These are phyloP conservation scores for Phytophthora foliorum DNA, from an alignment of 352 stramenopile genomes.

Conservation along the genomic window DNA sequence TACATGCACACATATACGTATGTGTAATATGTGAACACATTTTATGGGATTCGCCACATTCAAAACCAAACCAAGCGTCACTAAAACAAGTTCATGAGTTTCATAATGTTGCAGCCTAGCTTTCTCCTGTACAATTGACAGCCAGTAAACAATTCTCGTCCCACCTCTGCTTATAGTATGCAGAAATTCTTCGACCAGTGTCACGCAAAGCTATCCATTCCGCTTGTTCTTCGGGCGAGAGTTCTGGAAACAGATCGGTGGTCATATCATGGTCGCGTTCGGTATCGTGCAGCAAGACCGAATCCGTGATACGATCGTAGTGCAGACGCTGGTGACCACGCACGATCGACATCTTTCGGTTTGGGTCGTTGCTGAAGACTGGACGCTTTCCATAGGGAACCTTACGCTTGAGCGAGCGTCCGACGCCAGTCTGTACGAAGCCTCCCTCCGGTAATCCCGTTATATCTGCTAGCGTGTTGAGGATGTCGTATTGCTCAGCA, in stretches of 20 bases:
- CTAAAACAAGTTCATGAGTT: too few relatives aligned
- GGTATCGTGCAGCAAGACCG: conserved; percentile 54
- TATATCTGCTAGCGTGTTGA: conserved; percentile 74
- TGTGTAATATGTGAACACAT: too few relatives aligned
- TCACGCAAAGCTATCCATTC: conserved; percentile 43
- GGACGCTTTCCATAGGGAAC: conserved; percentile 30
- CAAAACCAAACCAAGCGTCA: too few relatives aligned
- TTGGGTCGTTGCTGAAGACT: conserved; percentile 66
- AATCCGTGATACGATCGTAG: conserved; percentile 45
- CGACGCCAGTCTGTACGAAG: conserved; percentile 62
- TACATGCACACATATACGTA: too few relatives aligned
- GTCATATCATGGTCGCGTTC: conserved; percentile 43
- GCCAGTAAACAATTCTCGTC: conserved; percentile 34
- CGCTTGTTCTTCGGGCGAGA: conserved; percentile 19
- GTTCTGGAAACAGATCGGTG: conserved; percentile 43
- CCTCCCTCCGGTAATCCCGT: conserved; percentile 53
- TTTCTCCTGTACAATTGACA: conserved; percentile 11
- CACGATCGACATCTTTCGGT: conserved; percentile 54
- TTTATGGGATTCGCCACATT: too few relatives aligned
- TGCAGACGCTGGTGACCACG: conserved; percentile 55
- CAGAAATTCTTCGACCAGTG: conserved; percentile 36
- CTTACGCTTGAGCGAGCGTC: conserved; percentile 61
- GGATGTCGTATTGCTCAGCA: conserved; percentile 58
- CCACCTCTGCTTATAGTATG: conserved; percentile 57
- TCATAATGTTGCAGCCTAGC: not conserved